These are phyloP conservation scores for Plasmodium coatneyi DNA, from an alignment of 169 alveolate genomes.

Conservation along the genomic window DNA sequence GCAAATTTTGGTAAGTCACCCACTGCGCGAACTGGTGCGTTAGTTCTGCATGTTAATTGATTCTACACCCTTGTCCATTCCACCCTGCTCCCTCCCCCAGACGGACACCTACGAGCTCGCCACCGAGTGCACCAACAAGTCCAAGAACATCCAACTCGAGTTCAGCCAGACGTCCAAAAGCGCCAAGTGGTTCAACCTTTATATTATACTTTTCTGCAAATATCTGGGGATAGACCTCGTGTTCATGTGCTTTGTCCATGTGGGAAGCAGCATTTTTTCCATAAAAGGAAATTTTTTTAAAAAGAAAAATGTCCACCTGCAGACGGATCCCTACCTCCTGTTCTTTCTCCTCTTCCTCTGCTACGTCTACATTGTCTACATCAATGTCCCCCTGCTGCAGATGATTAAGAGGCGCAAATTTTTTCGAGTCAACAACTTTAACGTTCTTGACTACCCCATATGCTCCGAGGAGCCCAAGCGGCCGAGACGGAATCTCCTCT, in stretches of 20 bases:
- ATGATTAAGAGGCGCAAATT: conserved; percentile 4
- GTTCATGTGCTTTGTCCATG: conserved; percentile 40
- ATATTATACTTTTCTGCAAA: conserved; percentile 17
- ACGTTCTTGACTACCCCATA: conserved; percentile 8
- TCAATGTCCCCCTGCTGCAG: conserved; percentile 41
- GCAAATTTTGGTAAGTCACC: not conserved
- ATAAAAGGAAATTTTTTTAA: conserved; percentile 14
- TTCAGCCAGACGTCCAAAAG: conserved; percentile 15
- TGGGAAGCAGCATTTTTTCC: conserved; percentile 6
- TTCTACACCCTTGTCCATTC: too few relatives aligned
- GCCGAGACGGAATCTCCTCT: not conserved
- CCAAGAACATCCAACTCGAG: conserved; percentile 38
- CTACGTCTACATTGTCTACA: conserved; percentile 29
- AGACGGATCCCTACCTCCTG: conserved; percentile 1
- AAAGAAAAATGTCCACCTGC: not conserved
- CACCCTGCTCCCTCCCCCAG: not conserved
- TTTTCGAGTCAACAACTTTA: not conserved
- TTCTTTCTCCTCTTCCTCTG: conserved; percentile 21
- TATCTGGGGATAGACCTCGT: conserved; percentile 48
- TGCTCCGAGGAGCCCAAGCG: not conserved
- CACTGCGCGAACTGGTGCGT: not conserved
- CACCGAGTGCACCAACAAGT: not conserved
- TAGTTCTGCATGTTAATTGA: not conserved
- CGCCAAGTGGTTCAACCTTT: conserved; percentile 20
- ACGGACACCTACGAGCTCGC: not conserved